These are phyloP conservation scores for Trichopus zeylanicus DNA, from an alignment of 116 monocot species.

Conservation along the genomic window DNA sequence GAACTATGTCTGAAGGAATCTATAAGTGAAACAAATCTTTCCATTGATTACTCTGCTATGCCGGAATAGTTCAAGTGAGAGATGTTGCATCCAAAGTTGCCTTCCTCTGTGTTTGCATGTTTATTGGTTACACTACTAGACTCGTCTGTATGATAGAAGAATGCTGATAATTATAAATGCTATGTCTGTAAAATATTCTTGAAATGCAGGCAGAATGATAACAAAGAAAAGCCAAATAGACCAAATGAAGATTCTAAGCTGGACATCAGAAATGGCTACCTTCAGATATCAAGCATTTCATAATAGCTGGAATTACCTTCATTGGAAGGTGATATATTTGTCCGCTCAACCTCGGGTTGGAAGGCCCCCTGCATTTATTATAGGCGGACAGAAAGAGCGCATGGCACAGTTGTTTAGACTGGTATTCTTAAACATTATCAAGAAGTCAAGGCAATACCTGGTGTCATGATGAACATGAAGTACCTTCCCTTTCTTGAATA, in stretches of 20 bases:
- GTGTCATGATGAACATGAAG: slow-evolving; percentile 4
- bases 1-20: slow-evolving; percentile 62
- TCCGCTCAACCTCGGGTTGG: neutral
- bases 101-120: slow-evolving; percentile 11
- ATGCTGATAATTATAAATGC: neutral
- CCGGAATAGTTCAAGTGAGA: slow-evolving; percentile 72
- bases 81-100: slow-evolving; percentile 61
- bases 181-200: no score
- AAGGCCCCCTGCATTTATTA: slow-evolving; percentile 12
- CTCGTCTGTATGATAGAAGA: slow-evolving; percentile 11
- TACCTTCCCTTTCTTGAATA: slow-evolving; percentile 50
- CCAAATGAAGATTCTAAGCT: no score
- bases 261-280: no score
- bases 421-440: neutral
- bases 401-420: neutral
- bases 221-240: neutral
- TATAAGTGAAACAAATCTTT: slow-evolving; percentile 69
- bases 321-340: slow-evolving; percentile 8
- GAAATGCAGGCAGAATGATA: no score
- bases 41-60: slow-evolving; percentile 93
- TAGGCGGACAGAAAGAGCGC: neutral
- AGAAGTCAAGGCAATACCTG: slow-evolving; percentile 3
- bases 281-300: neutral
- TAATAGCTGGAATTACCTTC: slow-evolving; percentile 33
- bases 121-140: slow-evolving; percentile 1